phyloP scores from a whole-genome alignment of 768 basidiomycete species.

The Macrolepiota fuliginosa region DNA sequence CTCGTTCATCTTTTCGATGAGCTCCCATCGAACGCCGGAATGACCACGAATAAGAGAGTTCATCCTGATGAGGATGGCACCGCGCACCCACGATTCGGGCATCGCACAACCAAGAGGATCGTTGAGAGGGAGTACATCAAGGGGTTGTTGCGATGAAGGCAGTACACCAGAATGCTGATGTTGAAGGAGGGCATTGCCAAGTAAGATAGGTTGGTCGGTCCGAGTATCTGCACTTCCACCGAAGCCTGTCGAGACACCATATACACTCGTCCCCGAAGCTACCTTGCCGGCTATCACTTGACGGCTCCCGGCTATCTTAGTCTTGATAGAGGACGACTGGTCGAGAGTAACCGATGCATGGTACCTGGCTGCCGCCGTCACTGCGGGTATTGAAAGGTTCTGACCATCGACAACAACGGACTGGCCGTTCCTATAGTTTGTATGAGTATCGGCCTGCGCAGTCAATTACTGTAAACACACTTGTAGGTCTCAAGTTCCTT shows the following conservation, averaged over 20 bases:
- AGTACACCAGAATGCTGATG: constrained; percentile 78
- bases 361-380: constrained; percentile 74
- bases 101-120: constrained; percentile 73
- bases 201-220: constrained; percentile 67
- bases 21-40: constrained; percentile 79
- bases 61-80: constrained; percentile 83
- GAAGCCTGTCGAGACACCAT: constrained; percentile 83
- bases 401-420: constrained; percentile 68
- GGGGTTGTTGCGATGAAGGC: constrained; percentile 50
- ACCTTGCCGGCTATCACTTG: constrained; percentile 67
- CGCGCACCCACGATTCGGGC: constrained; percentile 88
- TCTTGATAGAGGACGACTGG: constrained; percentile 42
- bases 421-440: constrained; percentile 49
- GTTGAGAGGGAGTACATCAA: constrained; percentile 60
- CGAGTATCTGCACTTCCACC: constrained; percentile 89
- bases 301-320: constrained; percentile 61
- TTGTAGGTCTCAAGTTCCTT: constrained; percentile 64
- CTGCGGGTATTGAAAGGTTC: constrained; percentile 69
- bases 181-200: constrained; percentile 83
- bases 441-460: constrained; percentile 5
- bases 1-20: constrained; percentile 75
- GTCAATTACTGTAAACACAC: constrained; percentile 33
- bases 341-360: constrained; percentile 49
- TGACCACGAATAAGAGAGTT: constrained; percentile 89
- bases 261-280: constrained; percentile 64